These are phyloP conservation scores for Cryptococcus sp. DNA, from an alignment of 1,284 basidiomycete species.

Conservation along the genomic window DNA sequence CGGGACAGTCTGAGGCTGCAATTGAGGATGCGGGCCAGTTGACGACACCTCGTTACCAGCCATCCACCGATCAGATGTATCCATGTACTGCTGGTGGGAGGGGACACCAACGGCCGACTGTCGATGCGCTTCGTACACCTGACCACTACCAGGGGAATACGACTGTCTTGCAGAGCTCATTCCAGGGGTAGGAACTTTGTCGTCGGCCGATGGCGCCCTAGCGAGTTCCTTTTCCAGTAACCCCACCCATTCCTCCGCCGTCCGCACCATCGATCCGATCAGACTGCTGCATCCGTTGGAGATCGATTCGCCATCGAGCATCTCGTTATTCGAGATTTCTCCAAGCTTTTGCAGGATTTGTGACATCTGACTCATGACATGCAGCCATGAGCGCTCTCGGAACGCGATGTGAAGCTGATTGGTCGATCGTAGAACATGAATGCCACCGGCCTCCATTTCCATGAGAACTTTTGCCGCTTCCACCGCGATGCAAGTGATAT, in stretches of 20 bases:
- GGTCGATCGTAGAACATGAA: constrained; percentile 22
- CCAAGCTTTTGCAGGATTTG: constrained; percentile 24
- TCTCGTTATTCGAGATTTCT: constrained; percentile 15
- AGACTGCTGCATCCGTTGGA: constrained; percentile 44
- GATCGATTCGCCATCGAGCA: constrained; percentile 25
- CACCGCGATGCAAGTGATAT: constrained; percentile 33
- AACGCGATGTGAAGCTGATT: constrained; percentile 21
- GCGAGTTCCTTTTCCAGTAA: constrained; percentile 19
- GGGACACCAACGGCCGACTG: constrained; percentile 1
- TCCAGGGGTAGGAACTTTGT: neutral
- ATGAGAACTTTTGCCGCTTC: constrained; percentile 42
- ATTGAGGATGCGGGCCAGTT: neutral
- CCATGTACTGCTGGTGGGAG: constrained; percentile 33
- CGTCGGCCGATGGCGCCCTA: neutral
- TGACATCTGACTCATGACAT: constrained; percentile 25
- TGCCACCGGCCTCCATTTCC: constrained; percentile 39
- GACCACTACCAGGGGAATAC: neutral
- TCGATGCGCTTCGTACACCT: constrained; percentile 3
- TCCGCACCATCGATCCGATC: constrained; percentile 41
- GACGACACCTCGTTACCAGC: constrained; percentile 16
- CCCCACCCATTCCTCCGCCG: constrained; percentile 34
- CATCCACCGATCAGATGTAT: constrained; percentile 44
- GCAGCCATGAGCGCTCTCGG: constrained; percentile 28
- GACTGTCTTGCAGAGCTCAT: neutral
- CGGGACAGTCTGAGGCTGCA: neutral